These are phyloP conservation scores for Rhytidiadelphus loreus DNA, from an alignment of 225 moss, liverwort and hornwort genomes.

Conservation along the genomic window DNA sequence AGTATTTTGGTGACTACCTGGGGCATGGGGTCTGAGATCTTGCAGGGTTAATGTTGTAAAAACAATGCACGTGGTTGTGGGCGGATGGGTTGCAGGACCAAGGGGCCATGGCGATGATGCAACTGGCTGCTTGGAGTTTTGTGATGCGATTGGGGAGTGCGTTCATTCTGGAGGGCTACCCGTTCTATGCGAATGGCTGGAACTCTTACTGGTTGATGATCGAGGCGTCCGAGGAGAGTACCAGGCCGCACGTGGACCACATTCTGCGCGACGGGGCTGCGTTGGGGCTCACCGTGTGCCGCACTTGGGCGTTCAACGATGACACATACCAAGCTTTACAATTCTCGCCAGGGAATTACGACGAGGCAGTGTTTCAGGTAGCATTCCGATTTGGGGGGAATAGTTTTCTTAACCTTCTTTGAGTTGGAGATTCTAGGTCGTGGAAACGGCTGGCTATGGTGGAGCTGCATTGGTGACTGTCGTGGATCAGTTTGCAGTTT, in stretches of 20 bases:
- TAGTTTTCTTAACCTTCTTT: not conserved
- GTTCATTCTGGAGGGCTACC: slow-evolving; percentile 34
- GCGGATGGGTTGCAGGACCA: not conserved
- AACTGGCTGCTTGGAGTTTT: slow-evolving; percentile 13
- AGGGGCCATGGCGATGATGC: slow-evolving; percentile 4
- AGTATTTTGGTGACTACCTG: not conserved
- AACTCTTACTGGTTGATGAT: slow-evolving; percentile 77
- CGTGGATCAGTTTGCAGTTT: not conserved
- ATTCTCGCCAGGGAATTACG: slow-evolving; percentile 40
- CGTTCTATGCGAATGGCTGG: slow-evolving; percentile 59
- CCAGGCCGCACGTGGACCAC: slow-evolving; percentile 21
- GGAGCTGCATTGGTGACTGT: not conserved
- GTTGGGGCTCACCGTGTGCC: slow-evolving; percentile 66
- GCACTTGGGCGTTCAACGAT: slow-evolving; percentile 77
- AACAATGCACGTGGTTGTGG: not conserved
- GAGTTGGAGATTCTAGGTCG: not conserved
- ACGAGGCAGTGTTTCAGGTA: slow-evolving; percentile 47
- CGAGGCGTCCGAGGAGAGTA: slow-evolving; percentile 17
- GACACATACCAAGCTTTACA: slow-evolving; percentile 40
- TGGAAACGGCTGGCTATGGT: not conserved
- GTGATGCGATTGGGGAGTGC: slow-evolving; percentile 33
- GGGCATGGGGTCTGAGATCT: not conserved
- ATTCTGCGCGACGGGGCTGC: slow-evolving; percentile 30
- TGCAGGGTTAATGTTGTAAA: not conserved
- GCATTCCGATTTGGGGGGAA: not conserved